Conservation (phyloP, 257 asterid genomes). For the Solanum clarkiae region DNA sequence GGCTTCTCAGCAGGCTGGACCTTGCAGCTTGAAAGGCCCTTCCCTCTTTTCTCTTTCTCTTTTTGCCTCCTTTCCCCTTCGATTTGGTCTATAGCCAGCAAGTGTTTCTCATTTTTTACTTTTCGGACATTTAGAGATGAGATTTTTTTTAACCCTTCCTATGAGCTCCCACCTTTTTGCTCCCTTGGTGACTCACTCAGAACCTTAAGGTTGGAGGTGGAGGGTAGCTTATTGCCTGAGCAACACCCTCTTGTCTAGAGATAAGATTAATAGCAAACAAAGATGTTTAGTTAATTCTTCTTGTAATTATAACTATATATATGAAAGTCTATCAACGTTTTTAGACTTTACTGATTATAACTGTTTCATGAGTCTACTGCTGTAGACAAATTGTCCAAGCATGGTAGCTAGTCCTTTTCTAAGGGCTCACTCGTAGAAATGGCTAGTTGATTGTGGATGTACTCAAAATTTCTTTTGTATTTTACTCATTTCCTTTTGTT, state of each 20-base stretch:
- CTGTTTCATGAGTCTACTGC: neutral
- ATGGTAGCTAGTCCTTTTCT: neutral
- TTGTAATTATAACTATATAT: neutral
- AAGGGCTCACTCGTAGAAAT: neutral
- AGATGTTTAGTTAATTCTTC: neutral
- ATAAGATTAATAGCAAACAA: neutral
- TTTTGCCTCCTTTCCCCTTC: neutral
- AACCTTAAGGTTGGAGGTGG: neutral
- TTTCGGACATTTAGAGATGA: neutral
- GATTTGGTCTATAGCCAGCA: neutral
- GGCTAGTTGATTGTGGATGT: neutral
- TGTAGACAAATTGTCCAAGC: neutral
- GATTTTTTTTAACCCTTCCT: neutral
- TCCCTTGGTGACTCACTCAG: neutral
- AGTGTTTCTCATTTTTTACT: neutral
- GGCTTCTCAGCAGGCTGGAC: neutral
- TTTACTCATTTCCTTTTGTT: neutral
- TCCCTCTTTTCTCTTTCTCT: neutral
- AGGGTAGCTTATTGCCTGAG: neutral
- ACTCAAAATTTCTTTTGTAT: neutral
- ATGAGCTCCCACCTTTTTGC: neutral
- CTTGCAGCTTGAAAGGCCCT: neutral
- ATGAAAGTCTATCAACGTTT: neutral
- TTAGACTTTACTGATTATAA: neutral
- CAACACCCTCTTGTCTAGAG: neutral